Evolutionary conservation across 2,329 filamentous ascomycete genomes (phyloP), one percentile per base, ranked within the genome.

Genomic region (Fusarium sp.): DNA sequence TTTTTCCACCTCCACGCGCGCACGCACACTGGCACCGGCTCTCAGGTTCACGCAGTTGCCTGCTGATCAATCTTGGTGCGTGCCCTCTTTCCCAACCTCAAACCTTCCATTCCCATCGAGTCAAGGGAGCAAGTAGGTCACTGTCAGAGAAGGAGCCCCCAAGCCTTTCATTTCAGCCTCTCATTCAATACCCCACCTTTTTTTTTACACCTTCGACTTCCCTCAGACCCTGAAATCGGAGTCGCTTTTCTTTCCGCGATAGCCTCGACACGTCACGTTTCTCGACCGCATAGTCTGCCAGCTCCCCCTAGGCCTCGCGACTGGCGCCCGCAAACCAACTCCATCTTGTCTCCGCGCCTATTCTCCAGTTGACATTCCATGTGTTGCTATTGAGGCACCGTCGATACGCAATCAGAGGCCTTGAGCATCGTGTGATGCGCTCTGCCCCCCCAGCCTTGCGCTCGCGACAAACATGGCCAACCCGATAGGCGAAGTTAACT

Each of bases 401-500:
- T 40, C 42, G 51, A 59, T 44, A 40, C 24, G 55, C 20, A 22
- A 35, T 44, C 31, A 66, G 40, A 58, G 40, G 59, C 56, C 24
- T 42, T 27, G 46, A 69, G 51, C 60, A 53, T 56, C 46, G 64
- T 79, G 75, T 76, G 69, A 80, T 80, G 78, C 76, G 70, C 73
- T 61, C 56, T 65, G 63, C 53, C 46, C 53, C 63, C 63, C 20
- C 53, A 60, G 64, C 70, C 62, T 66, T 66, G 44, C 69, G 62
- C 67, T 61, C 67, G 69, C 72, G 51, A 77, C 68, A 57, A 84
- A 71, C 67, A 88, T 88, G 86, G 84, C 83, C 77, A 85, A 81
- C 63, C 92, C 92, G 53, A 87, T 94, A 74, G 93, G 93, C 77
- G 93, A 96, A 84, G 90, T 93, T 67, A 89, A 88, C 80, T 96